Conservation (phyloP, 106 monocot genomes). For the Acorus calamus region DNA sequence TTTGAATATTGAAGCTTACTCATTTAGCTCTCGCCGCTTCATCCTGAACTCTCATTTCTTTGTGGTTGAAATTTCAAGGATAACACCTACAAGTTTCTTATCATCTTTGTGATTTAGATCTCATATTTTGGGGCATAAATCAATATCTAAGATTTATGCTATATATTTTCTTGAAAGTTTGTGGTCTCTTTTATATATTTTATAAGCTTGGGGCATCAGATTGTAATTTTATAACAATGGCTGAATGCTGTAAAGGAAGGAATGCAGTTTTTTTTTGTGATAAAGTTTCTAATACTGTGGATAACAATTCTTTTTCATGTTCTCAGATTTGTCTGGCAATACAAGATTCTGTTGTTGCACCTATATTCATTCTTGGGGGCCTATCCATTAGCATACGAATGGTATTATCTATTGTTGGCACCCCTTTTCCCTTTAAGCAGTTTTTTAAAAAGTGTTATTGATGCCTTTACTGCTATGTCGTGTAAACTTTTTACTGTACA, state of each 20-base stretch:
- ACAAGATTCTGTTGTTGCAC: slow-evolving; percentile 79
- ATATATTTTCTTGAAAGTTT: too few species aligned
- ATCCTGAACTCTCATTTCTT: too few species aligned
- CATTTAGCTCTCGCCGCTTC: too few species aligned
- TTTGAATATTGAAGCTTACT: too few species aligned
- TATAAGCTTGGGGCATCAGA: too few species aligned
- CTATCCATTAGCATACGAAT: slow-evolving; percentile 67
- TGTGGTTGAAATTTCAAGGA: too few species aligned
- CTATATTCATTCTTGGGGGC: slow-evolving; percentile 61
- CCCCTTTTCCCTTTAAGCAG: neutral
- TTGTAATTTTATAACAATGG: too few species aligned
- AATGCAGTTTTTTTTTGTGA: neutral
- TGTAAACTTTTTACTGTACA: neutral
- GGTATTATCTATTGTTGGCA: slow-evolving; percentile 26
- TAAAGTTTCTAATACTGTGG: neutral
- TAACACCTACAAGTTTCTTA: too few species aligned
- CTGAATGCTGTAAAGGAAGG: neutral
- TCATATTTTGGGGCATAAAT: too few species aligned
- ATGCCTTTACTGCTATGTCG: neutral
- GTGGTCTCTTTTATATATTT: too few species aligned
- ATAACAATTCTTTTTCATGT: slow-evolving; percentile 4
- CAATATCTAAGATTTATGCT: too few species aligned
- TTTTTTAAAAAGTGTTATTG: neutral
- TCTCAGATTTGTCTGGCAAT: slow-evolving; percentile 69
- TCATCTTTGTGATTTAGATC: too few species aligned